Evolutionary conservation across 495 filamentous ascomycete genomes (phyloP).

Genomic region (Xylaria acuta): DNA sequence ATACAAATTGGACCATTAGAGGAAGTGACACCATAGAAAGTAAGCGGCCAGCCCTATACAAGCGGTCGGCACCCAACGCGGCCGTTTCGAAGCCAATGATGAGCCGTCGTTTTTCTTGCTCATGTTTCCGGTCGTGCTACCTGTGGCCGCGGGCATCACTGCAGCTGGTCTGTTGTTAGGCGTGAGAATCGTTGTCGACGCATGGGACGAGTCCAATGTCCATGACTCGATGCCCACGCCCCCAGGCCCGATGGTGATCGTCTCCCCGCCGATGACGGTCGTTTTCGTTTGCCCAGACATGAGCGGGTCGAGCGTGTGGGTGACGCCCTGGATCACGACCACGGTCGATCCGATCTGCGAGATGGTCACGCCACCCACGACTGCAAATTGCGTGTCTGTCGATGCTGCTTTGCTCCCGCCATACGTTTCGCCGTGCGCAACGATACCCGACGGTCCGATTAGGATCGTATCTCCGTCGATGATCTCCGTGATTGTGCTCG

Average conservation of each 20-base stretch:
- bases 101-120: constrained; percentile 16
- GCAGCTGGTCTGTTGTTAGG: constrained; percentile 32
- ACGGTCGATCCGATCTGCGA: constrained; percentile 56
- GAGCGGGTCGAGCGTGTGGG: constrained; percentile 55
- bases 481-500: constrained; percentile 42
- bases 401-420: constrained; percentile 45
- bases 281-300: constrained; percentile 46
- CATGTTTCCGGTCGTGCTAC: background rate
- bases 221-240: constrained; percentile 53
- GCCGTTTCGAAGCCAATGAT: constrained; percentile 19
- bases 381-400: constrained; percentile 45
- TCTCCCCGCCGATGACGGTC: constrained; percentile 50
- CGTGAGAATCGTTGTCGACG: constrained; percentile 47
- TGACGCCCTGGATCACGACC: constrained; percentile 54
- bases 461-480: constrained; percentile 53
- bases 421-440: constrained; percentile 47
- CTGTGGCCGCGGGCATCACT: constrained; percentile 33
- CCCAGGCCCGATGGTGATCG: constrained; percentile 47
- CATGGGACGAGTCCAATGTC: constrained; percentile 51
- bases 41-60: constrained; percentile 29
- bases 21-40: background rate
- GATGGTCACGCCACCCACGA: constrained; percentile 56
- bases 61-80: constrained; percentile 9
- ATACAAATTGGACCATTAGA: background rate
- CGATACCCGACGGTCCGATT: constrained; percentile 55